Evolutionary conservation across 2,329 filamentous ascomycete species (phyloP), one percentile per base, ranked within the genome.

Genomic region (Phyllosticta citriasiana): DNA sequence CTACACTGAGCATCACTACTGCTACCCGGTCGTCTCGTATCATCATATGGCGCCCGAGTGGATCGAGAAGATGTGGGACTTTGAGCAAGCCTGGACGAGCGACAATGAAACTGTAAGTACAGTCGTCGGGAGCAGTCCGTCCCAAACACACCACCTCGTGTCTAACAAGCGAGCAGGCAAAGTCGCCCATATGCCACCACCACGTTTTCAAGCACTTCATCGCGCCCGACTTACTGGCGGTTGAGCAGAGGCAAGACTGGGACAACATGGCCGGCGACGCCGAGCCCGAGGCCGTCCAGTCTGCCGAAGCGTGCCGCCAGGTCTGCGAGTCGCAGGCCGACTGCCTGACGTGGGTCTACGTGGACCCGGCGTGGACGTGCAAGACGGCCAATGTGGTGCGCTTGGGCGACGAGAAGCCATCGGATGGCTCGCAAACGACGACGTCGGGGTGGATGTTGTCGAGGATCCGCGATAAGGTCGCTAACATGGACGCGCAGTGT

Each of bases 11-110:
- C 19, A 64, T 57, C 55, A 73, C 1, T 79, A 76, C 76, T 80
- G 78, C 64, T 70, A 66, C 40, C 75, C 77, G 4, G 72, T 72
- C 10, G 67, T 79, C 3, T 76, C 74, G 7, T 75, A 73, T 63
- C 74, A 76, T 61, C 73, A 75, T 58, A 70, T 75, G 27, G 70
- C 72, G 8, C 67, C 73, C 1, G 60, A 67, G 4, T 71, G 73
- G 57, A 73, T 76, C 14, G 68, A 71, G 57, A 69, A 70, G 57
- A 66, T 75, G 8, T 76, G 74, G 74, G 61, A 65, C 4, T 76
- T 75, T 53, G 74, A 76, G 63, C 70, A 73, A 61, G 65, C 67
- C 19, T 77, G 74, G 74, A 70, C 71, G 63, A 30, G 14, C 1
- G 19, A 50, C 6, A 4, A 57, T 4, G n/a, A 30, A 52, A 26